A percentile compares a stretch with the other conserved stretches of the same genome.
These are phyloP conservation scores for Phlebopus sp. DNA, from an alignment of 1,284 basidiomycete species.

Conservation along the genomic window DNA sequence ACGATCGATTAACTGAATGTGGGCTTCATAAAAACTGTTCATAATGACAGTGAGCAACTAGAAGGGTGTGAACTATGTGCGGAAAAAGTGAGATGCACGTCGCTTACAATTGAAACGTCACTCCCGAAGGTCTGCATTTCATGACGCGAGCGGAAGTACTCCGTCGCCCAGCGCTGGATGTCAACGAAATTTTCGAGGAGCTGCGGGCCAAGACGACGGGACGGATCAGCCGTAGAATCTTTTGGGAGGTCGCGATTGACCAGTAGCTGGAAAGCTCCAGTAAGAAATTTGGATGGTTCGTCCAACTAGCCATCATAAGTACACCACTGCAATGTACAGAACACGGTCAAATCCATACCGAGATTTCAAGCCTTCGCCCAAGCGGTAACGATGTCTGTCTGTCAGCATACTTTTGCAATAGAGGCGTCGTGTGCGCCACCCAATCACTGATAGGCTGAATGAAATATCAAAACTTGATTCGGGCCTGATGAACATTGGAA, in stretches of 20 bases:
- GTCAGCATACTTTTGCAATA: slow-evolving; percentile 29
- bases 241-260: slow-evolving; percentile 25
- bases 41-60: slow-evolving; percentile 30
- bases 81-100: background rate
- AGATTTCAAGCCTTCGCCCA: slow-evolving; percentile 24
- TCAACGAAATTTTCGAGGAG: slow-evolving; percentile 32
- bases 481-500: background rate
- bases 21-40: slow-evolving; percentile 31
- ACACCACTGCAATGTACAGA: background rate
- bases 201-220: slow-evolving; percentile 28
- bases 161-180: slow-evolving; percentile 25
- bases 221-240: slow-evolving; percentile 6
- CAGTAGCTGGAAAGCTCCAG: slow-evolving; percentile 28
- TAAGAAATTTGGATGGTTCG: slow-evolving; percentile 24
- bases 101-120: slow-evolving; percentile 22
- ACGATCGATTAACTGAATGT: slow-evolving; percentile 27
- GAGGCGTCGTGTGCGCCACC: slow-evolving; percentile 21
- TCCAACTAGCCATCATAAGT: slow-evolving; percentile 20
- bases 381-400: slow-evolving; percentile 26
- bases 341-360: slow-evolving; percentile 12
- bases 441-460: slow-evolving; percentile 20
- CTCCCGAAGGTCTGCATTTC: slow-evolving; percentile 9
- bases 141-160: slow-evolving; percentile 27
- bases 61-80: background rate
- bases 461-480: background rate